Percentiles rank a stretch among this genome's conserved stretches.
phyloP scores from a whole-genome alignment of 192 early-diverging fungal genomes.

The Gigaspora rosea region DNA sequence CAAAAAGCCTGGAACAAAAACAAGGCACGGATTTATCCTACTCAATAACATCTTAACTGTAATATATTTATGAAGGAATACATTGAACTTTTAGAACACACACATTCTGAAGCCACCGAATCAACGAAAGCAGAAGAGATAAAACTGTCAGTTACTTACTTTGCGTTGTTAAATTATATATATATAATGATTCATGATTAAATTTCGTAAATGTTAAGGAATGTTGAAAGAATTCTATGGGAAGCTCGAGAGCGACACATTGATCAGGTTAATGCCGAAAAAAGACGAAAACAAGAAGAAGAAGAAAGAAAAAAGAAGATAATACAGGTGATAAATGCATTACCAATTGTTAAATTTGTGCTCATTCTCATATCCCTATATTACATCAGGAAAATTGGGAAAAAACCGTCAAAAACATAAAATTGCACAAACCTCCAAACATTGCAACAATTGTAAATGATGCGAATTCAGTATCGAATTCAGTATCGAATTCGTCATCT shows the following conservation, averaged over 20 bases:
- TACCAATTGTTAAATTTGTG: background rate
- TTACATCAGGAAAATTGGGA: conserved; percentile 35
- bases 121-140: no score
- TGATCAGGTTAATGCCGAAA: conserved; percentile 30
- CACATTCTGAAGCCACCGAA: no score
- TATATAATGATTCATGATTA: background rate
- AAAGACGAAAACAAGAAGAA: conserved; percentile 21
- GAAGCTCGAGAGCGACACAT: conserved; percentile 31
- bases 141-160: background rate
- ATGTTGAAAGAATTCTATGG: conserved; percentile 31
- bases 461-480: background rate
- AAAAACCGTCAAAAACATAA: conserved; percentile 33
- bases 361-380: background rate
- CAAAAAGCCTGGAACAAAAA: background rate
- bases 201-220: conserved; percentile 1
- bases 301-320: conserved; percentile 33
- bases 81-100: background rate
- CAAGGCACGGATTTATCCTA: background rate
- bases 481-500: background rate
- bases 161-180: background rate
- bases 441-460: background rate
- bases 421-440: background rate
- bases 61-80: background rate
- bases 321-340: conserved; percentile 26
- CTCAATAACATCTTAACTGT: background rate